A percentile compares a stretch with the other conserved stretches of the same genome.
Conservation (phyloP, 805 yeast species). For the Isabelozyma heimii region DNA sequence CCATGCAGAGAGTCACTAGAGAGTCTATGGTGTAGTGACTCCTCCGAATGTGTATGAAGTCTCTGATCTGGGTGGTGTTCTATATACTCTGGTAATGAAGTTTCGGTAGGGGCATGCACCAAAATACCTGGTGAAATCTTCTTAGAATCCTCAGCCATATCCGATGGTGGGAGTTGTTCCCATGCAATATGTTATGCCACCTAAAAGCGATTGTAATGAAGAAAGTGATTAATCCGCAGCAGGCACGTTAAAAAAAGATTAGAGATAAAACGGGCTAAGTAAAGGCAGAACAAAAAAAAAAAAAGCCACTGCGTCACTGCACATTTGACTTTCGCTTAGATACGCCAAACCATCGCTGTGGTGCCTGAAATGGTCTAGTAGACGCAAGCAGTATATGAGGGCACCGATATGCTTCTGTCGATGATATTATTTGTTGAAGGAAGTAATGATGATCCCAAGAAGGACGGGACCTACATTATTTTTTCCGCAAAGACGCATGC, state of each 20-base stretch:
- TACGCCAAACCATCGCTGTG: no score
- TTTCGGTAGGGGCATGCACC: conserved; percentile 2
- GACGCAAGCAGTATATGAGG: no score
- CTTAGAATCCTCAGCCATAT: background rate
- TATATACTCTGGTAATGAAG: background rate
- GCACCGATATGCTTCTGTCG: no score
- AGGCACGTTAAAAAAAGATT: background rate
- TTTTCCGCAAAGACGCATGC: no score
- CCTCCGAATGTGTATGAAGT: background rate
- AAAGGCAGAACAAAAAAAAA: no score
- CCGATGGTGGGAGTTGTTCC: background rate
- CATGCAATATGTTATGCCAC: background rate
- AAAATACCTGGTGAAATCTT: conserved; percentile 5
- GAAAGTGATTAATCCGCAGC: background rate
- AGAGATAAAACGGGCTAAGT: background rate
- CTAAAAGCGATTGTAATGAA: background rate
- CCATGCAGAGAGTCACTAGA: no score
- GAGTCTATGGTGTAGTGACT: background rate
- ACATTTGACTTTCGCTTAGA: no score
- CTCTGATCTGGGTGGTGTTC: no score
- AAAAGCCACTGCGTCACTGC: background rate
- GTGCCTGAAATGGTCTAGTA: no score
- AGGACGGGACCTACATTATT: no score
- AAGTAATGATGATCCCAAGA: no score
- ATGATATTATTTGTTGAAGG: no score